Percentiles rank a stretch among this genome's conserved stretches.
phyloP scores from a whole-genome alignment of 1,284 basidiomycete species.

The Pterulicium gracile region DNA sequence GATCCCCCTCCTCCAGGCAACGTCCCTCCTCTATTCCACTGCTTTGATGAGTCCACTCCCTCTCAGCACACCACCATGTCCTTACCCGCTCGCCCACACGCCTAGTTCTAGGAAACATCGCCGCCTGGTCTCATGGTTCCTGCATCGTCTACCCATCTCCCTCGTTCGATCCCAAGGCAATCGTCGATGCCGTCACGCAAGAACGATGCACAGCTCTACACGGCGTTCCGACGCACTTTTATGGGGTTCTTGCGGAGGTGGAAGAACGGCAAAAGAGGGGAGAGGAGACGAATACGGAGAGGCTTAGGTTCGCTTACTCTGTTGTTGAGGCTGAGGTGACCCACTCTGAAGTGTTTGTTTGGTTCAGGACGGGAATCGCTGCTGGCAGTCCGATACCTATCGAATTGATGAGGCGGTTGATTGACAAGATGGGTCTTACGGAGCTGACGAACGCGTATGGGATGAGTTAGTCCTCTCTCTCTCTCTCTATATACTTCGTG shows the following conservation, averaged over 20 bases:
- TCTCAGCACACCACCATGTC: constrained; percentile 8
- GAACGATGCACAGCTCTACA: constrained; percentile 72
- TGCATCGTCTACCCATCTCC: constrained; percentile 69
- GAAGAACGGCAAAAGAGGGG: constrained; percentile 38
- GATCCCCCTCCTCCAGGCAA: constrained; percentile 39
- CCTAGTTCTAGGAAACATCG: constrained; percentile 73
- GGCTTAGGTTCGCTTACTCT: constrained; percentile 29
- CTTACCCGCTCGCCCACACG: constrained; percentile 32
- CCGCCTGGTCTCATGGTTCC: constrained; percentile 66
- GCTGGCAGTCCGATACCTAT: constrained; percentile 73
- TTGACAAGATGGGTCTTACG: constrained; percentile 50
- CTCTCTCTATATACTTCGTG: constrained; percentile 12
- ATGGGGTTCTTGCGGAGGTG: constrained; percentile 61
- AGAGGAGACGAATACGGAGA: constrained; percentile 33
- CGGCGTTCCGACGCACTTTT: constrained; percentile 79
- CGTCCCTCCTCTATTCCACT: constrained; percentile 74
- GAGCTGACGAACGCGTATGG: constrained; percentile 75
- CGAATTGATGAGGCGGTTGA: constrained; percentile 65
- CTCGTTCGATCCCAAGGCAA: constrained; percentile 48
- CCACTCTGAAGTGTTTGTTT: neutral
- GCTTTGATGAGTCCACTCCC: constrained; percentile 63
- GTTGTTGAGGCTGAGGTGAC: neutral
- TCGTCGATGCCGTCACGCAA: constrained; percentile 53
- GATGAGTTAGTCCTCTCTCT: constrained; percentile 50
- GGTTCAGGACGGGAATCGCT: constrained; percentile 65